Conservation (phyloP, 371 early-diverging fungal species). For the Syncephalis fuscata region DNA sequence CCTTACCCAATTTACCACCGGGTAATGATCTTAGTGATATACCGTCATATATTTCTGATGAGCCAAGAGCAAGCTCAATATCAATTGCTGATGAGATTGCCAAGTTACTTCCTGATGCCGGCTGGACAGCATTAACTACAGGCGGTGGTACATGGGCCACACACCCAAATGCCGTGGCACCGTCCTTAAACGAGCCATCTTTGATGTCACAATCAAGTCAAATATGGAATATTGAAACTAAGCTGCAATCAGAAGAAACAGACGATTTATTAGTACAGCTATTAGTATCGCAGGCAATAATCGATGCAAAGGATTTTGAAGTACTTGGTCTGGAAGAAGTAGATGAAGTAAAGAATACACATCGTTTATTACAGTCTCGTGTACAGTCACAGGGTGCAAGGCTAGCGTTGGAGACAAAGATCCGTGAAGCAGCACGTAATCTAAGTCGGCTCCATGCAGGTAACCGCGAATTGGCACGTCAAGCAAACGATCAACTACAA, state of each 20-base stretch:
- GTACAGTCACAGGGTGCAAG: slow-evolving; percentile 28
- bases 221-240: neutral
- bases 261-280: slow-evolving; percentile 34
- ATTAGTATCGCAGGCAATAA: slow-evolving; percentile 35
- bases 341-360: slow-evolving; percentile 29
- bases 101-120: too few species aligned
- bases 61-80: too few species aligned
- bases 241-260: slow-evolving; percentile 14
- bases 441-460: slow-evolving; percentile 26
- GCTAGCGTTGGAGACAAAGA: slow-evolving; percentile 41
- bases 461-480: slow-evolving; percentile 24
- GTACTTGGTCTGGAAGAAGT: slow-evolving; percentile 30
- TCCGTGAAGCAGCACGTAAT: slow-evolving; percentile 45
- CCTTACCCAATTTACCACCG: too few species aligned
- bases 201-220: too few species aligned
- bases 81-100: too few species aligned
- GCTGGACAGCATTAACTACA: too few species aligned
- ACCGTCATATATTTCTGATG: too few species aligned
- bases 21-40: too few species aligned
- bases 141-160: too few species aligned
- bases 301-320: slow-evolving; percentile 37
- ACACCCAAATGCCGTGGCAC: too few species aligned
- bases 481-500: slow-evolving; percentile 30
- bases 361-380: slow-evolving; percentile 12
- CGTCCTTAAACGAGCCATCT: too few species aligned